A percentile compares a stretch with the other conserved stretches of the same genome.
phyloP scores from a whole-genome alignment of 768 basidiomycete species.

The Mrakia hoshinonis region DNA sequence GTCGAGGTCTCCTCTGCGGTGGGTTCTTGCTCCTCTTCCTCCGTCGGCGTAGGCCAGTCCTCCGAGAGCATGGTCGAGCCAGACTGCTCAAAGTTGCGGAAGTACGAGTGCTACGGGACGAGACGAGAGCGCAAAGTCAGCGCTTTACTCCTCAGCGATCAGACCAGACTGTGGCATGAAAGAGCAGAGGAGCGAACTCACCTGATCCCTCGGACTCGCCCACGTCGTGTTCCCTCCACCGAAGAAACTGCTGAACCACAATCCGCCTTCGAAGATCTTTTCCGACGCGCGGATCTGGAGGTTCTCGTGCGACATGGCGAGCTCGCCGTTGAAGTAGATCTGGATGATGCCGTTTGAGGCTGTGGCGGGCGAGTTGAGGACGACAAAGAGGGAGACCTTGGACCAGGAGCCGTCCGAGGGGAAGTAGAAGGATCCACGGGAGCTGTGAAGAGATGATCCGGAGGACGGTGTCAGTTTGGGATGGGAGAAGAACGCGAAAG shows the following conservation, averaged over 20 bases:
- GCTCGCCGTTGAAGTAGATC: slow-evolving; percentile 49
- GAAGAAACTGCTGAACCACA: slow-evolving; percentile 42
- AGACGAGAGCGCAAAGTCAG: too few species aligned
- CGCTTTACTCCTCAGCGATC: too few species aligned
- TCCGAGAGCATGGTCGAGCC: too few species aligned
- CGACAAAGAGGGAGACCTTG: slow-evolving; percentile 59
- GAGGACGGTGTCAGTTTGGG: too few species aligned
- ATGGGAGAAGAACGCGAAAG: background rate
- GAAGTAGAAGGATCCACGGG: slow-evolving; percentile 15
- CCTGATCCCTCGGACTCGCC: slow-evolving; percentile 3
- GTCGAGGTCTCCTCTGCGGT: too few species aligned
- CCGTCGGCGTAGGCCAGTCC: too few species aligned
- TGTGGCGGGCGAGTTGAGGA: slow-evolving; percentile 59
- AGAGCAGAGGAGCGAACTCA: background rate
- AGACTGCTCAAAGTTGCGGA: too few species aligned
- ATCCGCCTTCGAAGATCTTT: slow-evolving; percentile 44
- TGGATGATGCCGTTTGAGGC: slow-evolving; percentile 65
- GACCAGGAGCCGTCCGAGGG: slow-evolving; percentile 51
- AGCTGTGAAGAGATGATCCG: background rate
- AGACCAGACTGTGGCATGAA: too few species aligned
- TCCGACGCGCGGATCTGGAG: slow-evolving; percentile 56
- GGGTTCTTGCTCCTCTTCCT: too few species aligned
- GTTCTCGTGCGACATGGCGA: slow-evolving; percentile 53
- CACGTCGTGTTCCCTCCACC: slow-evolving; percentile 17
- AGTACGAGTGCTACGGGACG: too few species aligned